phyloP scores from a whole-genome alignment of 768 basidiomycete genomes.

The Phanerochaete sordida region DNA sequence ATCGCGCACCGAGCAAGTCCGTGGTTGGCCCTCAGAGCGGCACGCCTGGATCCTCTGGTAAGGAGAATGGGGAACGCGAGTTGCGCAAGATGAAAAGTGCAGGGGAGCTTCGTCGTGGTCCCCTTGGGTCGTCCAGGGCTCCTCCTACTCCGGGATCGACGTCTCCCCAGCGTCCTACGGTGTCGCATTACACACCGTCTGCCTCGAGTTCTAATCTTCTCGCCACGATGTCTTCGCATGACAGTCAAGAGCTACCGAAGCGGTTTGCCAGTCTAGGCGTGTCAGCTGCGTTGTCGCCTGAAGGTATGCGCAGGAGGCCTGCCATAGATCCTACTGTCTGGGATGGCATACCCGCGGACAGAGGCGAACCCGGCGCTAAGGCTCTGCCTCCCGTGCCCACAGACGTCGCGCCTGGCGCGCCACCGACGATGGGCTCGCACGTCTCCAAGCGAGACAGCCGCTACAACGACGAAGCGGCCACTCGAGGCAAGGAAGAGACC shows the following conservation, averaged over 20 bases:
- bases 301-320: slow-evolving; percentile 35
- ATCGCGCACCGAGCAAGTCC: slow-evolving; percentile 20
- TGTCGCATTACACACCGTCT: slow-evolving; percentile 56
- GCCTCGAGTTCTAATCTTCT: slow-evolving; percentile 68
- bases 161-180: slow-evolving; percentile 36
- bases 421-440: slow-evolving; percentile 12
- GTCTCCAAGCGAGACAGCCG: slow-evolving; percentile 10
- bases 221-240: slow-evolving; percentile 32
- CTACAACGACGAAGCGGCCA: slow-evolving; percentile 3
- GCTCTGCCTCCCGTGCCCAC: slow-evolving; percentile 14
- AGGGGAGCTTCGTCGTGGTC: slow-evolving; percentile 62
- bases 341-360: slow-evolving; percentile 44
- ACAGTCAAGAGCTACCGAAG: slow-evolving; percentile 39
- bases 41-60: slow-evolving; percentile 3
- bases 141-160: slow-evolving; percentile 21
- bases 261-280: slow-evolving; percentile 70
- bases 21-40: slow-evolving; percentile 3
- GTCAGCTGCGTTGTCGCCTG: slow-evolving; percentile 36
- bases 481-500: slow-evolving; percentile 40
- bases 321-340: slow-evolving; percentile 42
- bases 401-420: slow-evolving; percentile 12
- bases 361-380: slow-evolving; percentile 17
- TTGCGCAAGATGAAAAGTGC: slow-evolving; percentile 86
- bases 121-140: slow-evolving; percentile 9
- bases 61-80: slow-evolving; percentile 43